Evolutionary conservation across 2,329 filamentous ascomycete genomes (phyloP), one percentile per base, ranked within the genome.

Genomic region (Scedosporium minutisporum): DNA sequence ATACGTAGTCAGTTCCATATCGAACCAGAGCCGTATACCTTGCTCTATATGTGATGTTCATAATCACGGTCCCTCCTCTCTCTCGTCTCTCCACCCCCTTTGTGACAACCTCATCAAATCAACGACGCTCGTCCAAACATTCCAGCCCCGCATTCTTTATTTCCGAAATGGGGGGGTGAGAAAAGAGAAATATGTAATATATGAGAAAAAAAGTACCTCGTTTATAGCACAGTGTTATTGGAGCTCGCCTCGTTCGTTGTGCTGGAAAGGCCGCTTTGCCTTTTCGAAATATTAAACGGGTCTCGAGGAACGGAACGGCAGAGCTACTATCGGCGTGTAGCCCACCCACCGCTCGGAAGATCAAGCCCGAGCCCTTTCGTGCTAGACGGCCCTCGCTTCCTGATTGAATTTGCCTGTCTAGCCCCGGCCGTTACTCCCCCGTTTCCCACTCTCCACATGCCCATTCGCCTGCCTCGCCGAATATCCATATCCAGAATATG

Each of bases 351-450:
- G 64, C 63, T 69, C 72, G 70, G 71, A 74, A 67, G 63, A 60
- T 68, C 61, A 60, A 65, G 67, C 61, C 70, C 72, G 71, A 68
- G 69, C 61, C 51, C 60, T 58, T 64, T 64, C 62, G 68, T 66
- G 62, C 62, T 58, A 57, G 62, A 64, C 71, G 73, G 72, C 65
- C 72, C 72, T 73, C 63, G 66, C 61, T 73, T 71, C 72, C 72
- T 73, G 67, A 74, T 74, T 72, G 69, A 51, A 23, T 23, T 27
- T 60, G 14, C 58, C 25, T 29, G 41, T 48, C 41, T 21, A 48
- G n/a, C 48, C 21, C 51, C 29, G 44, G 21, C 25, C 59, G 44
- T 18, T 48, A n/a, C 44, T 48, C 44, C 44, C 18, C 44, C 44
- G 14, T 21, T 21, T 48, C 44, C 44, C 18, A 16, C 44, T 21